Evolutionary conservation across 768 basidiomycete genomes (phyloP).

Genomic region (Saitozyma podzolica): DNA sequence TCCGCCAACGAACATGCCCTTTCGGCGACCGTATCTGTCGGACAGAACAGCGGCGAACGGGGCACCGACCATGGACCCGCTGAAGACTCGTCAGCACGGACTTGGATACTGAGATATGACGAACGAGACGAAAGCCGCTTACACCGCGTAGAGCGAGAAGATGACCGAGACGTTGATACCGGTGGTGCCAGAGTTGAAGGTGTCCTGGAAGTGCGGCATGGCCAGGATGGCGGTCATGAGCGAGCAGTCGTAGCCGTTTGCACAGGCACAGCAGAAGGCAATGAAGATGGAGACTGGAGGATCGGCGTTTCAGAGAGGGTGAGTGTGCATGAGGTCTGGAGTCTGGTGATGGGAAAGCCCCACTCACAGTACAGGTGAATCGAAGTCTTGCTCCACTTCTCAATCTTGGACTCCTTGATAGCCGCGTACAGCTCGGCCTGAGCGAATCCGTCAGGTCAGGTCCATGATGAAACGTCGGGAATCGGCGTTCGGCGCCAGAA

Average conservation of each 20-base stretch:
- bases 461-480: too few relatives aligned
- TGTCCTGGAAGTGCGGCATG: neutral
- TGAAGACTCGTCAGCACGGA: constrained; percentile 7
- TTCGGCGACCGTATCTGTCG: neutral
- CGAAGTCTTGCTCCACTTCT: too few relatives aligned
- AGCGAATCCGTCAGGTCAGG: too few relatives aligned
- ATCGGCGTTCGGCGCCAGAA: too few relatives aligned
- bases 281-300: neutral
- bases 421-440: too few relatives aligned
- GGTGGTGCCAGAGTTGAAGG: neutral
- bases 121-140: too few relatives aligned
- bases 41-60: neutral
- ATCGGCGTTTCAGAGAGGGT: too few relatives aligned
- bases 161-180: neutral
- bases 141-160: neutral
- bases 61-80: neutral
- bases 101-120: too few relatives aligned
- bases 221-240: neutral
- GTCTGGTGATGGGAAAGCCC: too few relatives aligned
- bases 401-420: too few relatives aligned
- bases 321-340: too few relatives aligned
- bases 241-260: neutral
- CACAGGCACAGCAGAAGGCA: neutral
- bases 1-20: neutral
- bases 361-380: too few relatives aligned